These are phyloP conservation scores for Elaeis oleifera DNA, from an alignment of 202 grass and related monocot genomes.

Conservation along the genomic window DNA sequence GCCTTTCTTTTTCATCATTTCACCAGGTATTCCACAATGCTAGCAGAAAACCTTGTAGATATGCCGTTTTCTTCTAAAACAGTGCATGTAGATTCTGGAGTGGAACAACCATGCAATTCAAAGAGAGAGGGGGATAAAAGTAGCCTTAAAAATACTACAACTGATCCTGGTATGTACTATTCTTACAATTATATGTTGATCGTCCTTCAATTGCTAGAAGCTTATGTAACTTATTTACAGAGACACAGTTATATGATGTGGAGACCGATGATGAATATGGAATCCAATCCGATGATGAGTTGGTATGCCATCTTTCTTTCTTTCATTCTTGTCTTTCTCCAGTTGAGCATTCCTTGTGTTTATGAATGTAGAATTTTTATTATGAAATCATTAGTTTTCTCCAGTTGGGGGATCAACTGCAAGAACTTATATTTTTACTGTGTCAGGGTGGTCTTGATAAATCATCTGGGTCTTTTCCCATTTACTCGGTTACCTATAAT, in stretches of 20 bases:
- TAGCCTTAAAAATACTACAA: slow-evolving; percentile 16
- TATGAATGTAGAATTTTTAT: no score
- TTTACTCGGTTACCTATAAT: no score
- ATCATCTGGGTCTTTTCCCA: no score
- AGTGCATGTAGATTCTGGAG: slow-evolving; percentile 24
- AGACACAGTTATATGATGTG: slow-evolving; percentile 36
- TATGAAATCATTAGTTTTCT: no score
- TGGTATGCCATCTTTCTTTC: slow-evolving; percentile 35
- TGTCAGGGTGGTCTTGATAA: no score
- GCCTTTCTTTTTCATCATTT: not conserved
- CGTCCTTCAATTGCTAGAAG: not conserved
- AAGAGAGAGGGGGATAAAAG: slow-evolving; percentile 35
- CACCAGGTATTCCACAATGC: slow-evolving; percentile 92
- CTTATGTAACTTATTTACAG: slow-evolving; percentile 16
- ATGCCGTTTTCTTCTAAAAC: slow-evolving; percentile 38
- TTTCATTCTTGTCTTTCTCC: not conserved
- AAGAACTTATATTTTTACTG: no score
- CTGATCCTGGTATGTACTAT: slow-evolving; percentile 29
- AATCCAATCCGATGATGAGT: slow-evolving; percentile 60
- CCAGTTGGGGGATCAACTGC: no score
- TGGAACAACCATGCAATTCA: slow-evolving; percentile 39
- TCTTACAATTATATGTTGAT: slow-evolving; percentile 11
- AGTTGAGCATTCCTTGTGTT: no score
- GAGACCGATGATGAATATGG: slow-evolving; percentile 68
- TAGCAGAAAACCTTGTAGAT: slow-evolving; percentile 93